Conservation (phyloP, 2,329 filamentous ascomycete species). For the Ophiocordyceps sinensis region DNA sequence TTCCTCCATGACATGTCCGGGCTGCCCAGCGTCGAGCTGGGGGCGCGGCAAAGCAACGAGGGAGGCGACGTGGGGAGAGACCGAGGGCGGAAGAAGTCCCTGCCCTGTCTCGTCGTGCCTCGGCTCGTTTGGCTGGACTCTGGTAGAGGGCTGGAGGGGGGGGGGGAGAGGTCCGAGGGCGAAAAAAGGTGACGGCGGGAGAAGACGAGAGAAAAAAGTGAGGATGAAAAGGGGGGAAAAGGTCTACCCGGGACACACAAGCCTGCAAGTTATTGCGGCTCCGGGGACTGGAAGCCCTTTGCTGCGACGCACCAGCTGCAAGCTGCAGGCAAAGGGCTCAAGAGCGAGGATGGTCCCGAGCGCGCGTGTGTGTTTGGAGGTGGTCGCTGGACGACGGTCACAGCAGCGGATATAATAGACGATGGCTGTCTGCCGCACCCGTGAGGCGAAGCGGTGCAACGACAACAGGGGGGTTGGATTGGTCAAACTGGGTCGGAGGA, state of each 20-base stretch:
- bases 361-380: background rate
- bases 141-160: background rate
- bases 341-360: background rate
- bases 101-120: background rate
- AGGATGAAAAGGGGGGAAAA: background rate
- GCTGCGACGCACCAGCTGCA: conserved; percentile 1
- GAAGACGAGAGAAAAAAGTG: background rate
- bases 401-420: background rate
- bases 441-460: conserved; percentile 1
- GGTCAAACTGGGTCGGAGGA: background rate
- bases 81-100: background rate
- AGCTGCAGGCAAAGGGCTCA: background rate
- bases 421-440: background rate
- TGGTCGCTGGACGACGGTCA: background rate
- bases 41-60: background rate
- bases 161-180: background rate
- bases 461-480: background rate
- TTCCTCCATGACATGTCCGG: conserved; percentile 41
- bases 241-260: background rate
- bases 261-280: background rate
- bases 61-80: background rate
- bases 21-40: conserved; percentile 9
- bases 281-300: background rate
- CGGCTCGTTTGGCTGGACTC: background rate
- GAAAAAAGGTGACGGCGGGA: background rate